Evolutionary conservation across 2,329 filamentous ascomycete species (phyloP).

Genomic region (Ophiocordyceps camponoti-saundersi): DNA sequence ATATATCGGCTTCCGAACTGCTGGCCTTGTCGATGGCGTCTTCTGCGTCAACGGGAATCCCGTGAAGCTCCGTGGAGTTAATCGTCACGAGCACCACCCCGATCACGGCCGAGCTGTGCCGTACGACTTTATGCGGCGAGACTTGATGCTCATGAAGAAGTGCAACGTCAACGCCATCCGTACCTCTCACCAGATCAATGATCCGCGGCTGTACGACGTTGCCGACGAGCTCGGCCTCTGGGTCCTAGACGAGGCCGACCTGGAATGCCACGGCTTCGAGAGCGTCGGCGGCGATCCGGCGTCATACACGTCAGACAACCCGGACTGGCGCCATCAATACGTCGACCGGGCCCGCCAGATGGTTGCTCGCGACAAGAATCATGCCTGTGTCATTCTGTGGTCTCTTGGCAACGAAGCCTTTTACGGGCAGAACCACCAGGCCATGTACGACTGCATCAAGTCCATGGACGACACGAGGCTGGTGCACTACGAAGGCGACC

Average conservation of each 20-base stretch:
- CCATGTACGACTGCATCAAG: constrained; percentile 50
- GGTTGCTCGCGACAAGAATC: constrained; percentile 41
- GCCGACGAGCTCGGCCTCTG: constrained; percentile 47
- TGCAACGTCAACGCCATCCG: constrained; percentile 56
- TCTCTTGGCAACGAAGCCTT: constrained; percentile 57
- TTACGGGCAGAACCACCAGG: constrained; percentile 48
- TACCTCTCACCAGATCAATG: constrained; percentile 49
- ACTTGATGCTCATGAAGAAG: constrained; percentile 48
- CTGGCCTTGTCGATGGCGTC: constrained; percentile 43
- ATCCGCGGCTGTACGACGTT: constrained; percentile 41
- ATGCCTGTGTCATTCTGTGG: constrained; percentile 53
- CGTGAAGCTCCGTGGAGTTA: constrained; percentile 50
- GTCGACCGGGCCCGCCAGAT: constrained; percentile 49
- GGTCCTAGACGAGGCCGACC: constrained; percentile 40
- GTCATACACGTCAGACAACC: constrained; percentile 39
- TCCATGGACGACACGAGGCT: constrained; percentile 36
- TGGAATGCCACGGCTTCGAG: constrained; percentile 36
- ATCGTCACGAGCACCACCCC: constrained; percentile 55
- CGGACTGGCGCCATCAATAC: constrained; percentile 45
- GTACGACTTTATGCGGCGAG: constrained; percentile 38
- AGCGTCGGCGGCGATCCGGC: constrained; percentile 16
- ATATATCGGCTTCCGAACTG: constrained; percentile 44
- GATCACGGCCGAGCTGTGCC: constrained; percentile 44
- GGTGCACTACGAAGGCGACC: constrained; percentile 50
- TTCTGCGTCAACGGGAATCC: constrained; percentile 48